A percentile compares a stretch with the other conserved stretches of the same genome.
Evolutionary conservation across 2,329 filamentous ascomycete species (phyloP).

Genomic region (Akanthomyces lecanii): DNA sequence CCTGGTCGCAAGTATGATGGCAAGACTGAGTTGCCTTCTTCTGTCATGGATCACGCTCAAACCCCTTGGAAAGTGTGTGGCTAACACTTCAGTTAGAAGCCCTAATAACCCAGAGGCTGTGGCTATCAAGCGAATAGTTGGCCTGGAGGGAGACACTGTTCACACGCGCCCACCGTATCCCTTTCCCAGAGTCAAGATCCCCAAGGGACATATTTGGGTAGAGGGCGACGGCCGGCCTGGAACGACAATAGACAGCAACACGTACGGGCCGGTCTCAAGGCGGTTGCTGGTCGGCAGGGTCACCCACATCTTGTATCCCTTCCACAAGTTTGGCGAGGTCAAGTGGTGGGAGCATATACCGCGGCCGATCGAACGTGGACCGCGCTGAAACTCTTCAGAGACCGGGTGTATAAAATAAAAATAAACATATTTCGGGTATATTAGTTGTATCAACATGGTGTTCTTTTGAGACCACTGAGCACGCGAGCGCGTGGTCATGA

Average conservation of each 20-base stretch:
- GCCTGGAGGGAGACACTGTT: constrained; percentile 73
- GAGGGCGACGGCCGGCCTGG: constrained; percentile 78
- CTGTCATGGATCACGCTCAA: neutral
- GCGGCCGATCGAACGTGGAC: neutral
- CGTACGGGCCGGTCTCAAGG: constrained; percentile 78
- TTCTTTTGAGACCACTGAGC: neutral
- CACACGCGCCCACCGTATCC: constrained; percentile 60
- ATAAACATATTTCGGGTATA: neutral
- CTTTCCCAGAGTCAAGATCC: constrained; percentile 57
- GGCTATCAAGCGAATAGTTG: constrained; percentile 80
- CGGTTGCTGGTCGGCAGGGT: constrained; percentile 72
- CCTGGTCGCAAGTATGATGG: neutral
- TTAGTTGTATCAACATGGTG: neutral
- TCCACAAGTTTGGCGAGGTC: constrained; percentile 52
- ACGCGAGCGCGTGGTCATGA: neutral
- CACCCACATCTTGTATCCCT: constrained; percentile 68
- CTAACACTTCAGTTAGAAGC: constrained; percentile 47
- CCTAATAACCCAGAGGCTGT: constrained; percentile 65
- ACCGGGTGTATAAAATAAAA: neutral
- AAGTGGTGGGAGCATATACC: constrained; percentile 51
- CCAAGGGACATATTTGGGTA: constrained; percentile 86
- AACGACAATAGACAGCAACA: constrained; percentile 77
- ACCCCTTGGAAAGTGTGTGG: neutral
- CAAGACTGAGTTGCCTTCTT: neutral
- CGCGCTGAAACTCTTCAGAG: neutral